phyloP scores from a whole-genome alignment of 805 yeast species.

The Dipodascopsis tothii region DNA sequence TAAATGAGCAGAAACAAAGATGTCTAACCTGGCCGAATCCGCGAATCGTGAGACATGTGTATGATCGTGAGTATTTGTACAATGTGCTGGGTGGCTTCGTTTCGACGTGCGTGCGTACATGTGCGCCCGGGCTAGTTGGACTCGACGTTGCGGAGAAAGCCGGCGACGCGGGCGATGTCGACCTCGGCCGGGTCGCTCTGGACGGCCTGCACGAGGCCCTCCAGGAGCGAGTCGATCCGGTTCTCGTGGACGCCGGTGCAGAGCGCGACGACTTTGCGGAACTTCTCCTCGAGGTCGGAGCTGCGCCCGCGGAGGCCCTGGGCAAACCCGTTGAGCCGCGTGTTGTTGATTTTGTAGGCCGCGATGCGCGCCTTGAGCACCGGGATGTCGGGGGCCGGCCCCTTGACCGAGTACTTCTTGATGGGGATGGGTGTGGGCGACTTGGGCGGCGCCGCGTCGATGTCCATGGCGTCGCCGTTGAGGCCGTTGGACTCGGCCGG shows the following conservation, averaged over 20 bases:
- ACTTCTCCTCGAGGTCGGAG: conserved; percentile 59
- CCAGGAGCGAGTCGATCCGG: conserved; percentile 72
- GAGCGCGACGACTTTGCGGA: conserved; percentile 77
- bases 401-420: neutral
- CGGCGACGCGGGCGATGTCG: conserved; percentile 49
- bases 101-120: neutral
- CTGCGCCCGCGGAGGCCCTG: conserved; percentile 47
- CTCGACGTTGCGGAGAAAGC: conserved; percentile 42
- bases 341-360: conserved; percentile 70
- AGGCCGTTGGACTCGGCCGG: neutral
- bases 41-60: neutral
- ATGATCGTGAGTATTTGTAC: neutral
- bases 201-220: conserved; percentile 81
- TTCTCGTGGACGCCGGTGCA: conserved; percentile 83
- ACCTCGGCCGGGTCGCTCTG: conserved; percentile 74
- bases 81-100: neutral
- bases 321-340: conserved; percentile 46
- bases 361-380: conserved; percentile 68
- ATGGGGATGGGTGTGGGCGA: no score
- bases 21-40: neutral
- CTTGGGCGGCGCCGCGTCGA: no score
- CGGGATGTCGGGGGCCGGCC: conserved; percentile 39
- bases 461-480: neutral
- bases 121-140: neutral
- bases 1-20: neutral